Conservation (phyloP, 139 green algal genomes). For the Chlorella sp. region DNA sequence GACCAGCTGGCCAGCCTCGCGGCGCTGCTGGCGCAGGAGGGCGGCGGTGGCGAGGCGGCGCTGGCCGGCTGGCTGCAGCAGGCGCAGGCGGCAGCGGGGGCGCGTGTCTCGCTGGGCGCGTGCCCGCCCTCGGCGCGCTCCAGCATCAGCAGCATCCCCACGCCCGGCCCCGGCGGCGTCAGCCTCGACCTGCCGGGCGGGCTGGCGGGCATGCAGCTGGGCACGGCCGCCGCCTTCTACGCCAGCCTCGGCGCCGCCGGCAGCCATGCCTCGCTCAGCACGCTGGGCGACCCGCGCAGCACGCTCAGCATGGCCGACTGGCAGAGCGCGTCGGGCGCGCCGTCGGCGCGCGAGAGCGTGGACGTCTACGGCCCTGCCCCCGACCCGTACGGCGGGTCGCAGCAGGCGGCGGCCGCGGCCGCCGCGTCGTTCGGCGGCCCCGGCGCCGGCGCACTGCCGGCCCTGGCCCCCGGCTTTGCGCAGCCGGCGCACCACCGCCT, state of each 20-base stretch:
- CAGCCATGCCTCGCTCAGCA: too few species aligned
- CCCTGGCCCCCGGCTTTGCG: conserved; percentile 6
- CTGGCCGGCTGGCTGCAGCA: conserved; percentile 4
- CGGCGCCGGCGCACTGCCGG: background rate
- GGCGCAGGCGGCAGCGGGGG: background rate
- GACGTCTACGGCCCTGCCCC: too few species aligned
- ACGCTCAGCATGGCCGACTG: too few species aligned
- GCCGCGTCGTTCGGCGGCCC: conserved; percentile 12
- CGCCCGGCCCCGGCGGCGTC: too few species aligned
- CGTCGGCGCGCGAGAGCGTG: too few species aligned
- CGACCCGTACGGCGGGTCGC: too few species aligned
- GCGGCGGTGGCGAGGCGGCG: conserved; percentile 13
- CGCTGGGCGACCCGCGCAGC: too few species aligned
- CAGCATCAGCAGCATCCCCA: background rate
- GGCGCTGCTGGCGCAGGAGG: conserved; percentile 39
- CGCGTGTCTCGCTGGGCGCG: background rate
- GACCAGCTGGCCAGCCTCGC: conserved; percentile 44
- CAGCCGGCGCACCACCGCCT: conserved; percentile 11
- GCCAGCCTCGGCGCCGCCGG: background rate
- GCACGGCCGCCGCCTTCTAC: background rate
- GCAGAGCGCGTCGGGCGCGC: too few species aligned
- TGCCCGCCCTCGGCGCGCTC: background rate
- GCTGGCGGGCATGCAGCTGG: background rate
- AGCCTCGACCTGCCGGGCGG: conserved; percentile 13
- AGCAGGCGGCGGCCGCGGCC: conserved; percentile 5